Evolutionary conservation across 352 stramenopile species (phyloP).

Genomic region (Phytophthora pluvialis): DNA sequence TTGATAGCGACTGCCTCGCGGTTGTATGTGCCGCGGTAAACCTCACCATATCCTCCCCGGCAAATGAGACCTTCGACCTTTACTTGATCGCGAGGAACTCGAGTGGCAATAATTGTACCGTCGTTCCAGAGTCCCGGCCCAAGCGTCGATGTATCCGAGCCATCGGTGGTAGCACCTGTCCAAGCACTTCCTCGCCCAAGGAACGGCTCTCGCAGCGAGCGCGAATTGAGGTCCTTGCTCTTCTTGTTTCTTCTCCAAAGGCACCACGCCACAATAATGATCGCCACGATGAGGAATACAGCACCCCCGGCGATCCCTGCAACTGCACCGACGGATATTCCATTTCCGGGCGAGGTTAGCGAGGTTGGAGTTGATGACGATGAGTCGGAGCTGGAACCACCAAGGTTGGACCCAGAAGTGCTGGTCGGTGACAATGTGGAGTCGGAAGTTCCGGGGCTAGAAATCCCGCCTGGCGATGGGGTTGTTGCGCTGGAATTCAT

Average conservation of each 20-base stretch:
- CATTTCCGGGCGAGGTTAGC: background rate
- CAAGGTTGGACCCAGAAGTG: background rate
- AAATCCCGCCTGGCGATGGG: background rate
- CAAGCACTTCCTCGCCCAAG: slow-evolving; percentile 1
- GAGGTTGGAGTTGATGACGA: too few species aligned
- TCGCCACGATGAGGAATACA: background rate
- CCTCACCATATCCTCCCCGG: slow-evolving; percentile 39
- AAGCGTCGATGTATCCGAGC: background rate
- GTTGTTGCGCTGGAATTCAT: background rate
- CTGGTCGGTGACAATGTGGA: background rate
- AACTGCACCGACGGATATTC: background rate
- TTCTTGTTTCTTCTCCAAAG: background rate
- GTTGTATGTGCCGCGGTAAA: slow-evolving; percentile 42
- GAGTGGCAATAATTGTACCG: slow-evolving; percentile 7
- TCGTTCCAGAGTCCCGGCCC: slow-evolving; percentile 1
- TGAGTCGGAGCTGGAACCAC: slow-evolving; percentile 2
- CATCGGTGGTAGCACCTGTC: background rate
- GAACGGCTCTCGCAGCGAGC: background rate
- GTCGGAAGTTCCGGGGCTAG: background rate
- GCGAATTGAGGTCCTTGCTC: background rate
- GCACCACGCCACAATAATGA: background rate
- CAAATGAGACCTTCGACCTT: background rate
- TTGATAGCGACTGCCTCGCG: slow-evolving; percentile 48
- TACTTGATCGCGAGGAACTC: slow-evolving; percentile 5
- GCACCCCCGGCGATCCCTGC: background rate